Evolutionary conservation across 495 filamentous ascomycete genomes (phyloP), one percentile per base, ranked within the genome.

Genomic region (Hypomontagnella monticulosa): DNA sequence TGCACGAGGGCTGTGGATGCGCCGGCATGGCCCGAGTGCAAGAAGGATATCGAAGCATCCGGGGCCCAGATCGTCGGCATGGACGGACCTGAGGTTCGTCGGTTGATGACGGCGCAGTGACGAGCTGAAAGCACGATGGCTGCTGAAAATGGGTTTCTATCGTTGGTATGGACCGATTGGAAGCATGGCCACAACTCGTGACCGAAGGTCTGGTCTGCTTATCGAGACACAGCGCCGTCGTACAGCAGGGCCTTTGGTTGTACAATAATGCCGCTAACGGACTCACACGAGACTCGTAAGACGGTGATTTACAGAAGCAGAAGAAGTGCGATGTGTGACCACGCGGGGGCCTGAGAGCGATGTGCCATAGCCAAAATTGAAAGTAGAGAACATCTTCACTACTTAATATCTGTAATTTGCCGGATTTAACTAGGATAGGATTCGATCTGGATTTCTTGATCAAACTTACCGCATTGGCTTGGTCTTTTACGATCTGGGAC

Each of bases 1-100:
- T 91, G 82, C 23, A 92, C 89, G 6, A 86, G 79, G 72, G 82
- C 90, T 49, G 91, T 97, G 4, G 85, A 88, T 69, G 73, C 80
- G 15, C 77, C 64, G 0, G 66, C 56, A 6, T 92, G 91, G 90
- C 80, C 80, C 12, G 72, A 73, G 56, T 79, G 83, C 4, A 85
- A 82, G 71, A 69, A 70, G 58, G 83, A 88, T 58, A 80, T 96
- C 60, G 74, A 77, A 50, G 77, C 68, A 33, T 75, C 77, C 15
- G 66, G 81, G 5, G 82, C 80, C 18, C 72, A 69, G 69, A 73
- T 85, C n/a, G 81, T 84, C 40, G 73, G 74, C 56, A 46, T 75
- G 32, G 68, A 76, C 8, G 74, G 76, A 0, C 60, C 66, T 16
- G 82, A 84, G 73, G 79, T 85, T 44, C 49, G 63, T n/a, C 71